Evolutionary conservation across 148 eudicot genomes (phyloP).

Genomic region (Oxyria digyna): DNA sequence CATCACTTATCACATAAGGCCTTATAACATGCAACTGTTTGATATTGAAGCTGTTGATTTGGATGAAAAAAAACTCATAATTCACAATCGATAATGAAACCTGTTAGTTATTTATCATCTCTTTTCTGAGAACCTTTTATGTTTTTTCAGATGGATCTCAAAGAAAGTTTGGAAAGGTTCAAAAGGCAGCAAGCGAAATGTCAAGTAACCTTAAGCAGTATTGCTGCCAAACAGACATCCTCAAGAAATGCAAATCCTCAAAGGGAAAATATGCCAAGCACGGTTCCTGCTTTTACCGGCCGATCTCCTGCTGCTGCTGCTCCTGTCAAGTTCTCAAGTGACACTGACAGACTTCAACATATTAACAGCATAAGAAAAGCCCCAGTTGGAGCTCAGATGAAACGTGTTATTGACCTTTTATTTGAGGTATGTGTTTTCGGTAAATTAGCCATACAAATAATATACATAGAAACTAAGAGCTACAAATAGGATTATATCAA

Average conservation of each 20-base stretch:
- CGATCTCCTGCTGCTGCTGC: constrained; percentile 43
- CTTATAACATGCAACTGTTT: neutral
- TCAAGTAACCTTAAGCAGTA: constrained; percentile 52
- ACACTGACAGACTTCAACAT: constrained; percentile 82
- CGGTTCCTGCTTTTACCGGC: constrained; percentile 15
- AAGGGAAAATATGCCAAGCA: constrained; percentile 19
- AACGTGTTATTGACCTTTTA: constrained; percentile 72
- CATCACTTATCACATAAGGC: neutral
- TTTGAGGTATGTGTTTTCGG: constrained; percentile 38
- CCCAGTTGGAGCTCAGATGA: constrained; percentile 90
- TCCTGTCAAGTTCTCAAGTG: constrained; percentile 70
- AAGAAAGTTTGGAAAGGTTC: constrained; percentile 32
- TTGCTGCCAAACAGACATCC: constrained; percentile 48
- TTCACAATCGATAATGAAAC: neutral
- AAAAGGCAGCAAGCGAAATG: constrained; percentile 86
- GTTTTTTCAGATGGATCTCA: neutral
- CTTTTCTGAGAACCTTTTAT: neutral
- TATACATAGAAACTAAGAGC: neutral
- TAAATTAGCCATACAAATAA: neutral
- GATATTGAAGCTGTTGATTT: too few relatives aligned
- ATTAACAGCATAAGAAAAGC: constrained; percentile 77
- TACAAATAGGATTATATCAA: too few relatives aligned
- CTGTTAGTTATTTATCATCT: neutral
- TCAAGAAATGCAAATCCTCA: constrained; percentile 25
- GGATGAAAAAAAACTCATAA: too few relatives aligned